These are phyloP conservation scores for Backusella tarrabulga DNA, from an alignment of 192 early-diverging fungal genomes.

Conservation along the genomic window DNA sequence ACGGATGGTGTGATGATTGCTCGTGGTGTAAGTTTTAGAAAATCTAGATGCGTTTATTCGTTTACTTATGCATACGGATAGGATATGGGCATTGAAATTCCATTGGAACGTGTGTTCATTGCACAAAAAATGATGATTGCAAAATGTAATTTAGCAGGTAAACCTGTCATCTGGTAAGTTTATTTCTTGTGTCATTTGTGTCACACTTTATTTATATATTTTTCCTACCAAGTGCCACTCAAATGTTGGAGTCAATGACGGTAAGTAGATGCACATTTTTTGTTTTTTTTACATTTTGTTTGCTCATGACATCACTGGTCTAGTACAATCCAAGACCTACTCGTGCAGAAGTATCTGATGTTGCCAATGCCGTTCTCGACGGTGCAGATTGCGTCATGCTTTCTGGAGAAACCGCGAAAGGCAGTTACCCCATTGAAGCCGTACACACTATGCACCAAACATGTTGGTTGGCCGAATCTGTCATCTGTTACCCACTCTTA, in stretches of 20 bases:
- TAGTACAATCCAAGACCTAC: conserved; percentile 87
- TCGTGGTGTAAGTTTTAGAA: conserved; percentile 53
- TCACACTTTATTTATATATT: neutral
- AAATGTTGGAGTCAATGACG: conserved; percentile 94
- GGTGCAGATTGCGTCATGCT: conserved; percentile 96
- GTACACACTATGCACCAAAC: conserved; percentile 70
- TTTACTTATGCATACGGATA: neutral
- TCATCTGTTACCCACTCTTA: conserved; percentile 84
- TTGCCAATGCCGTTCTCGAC: conserved; percentile 93
- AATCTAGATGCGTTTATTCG: neutral
- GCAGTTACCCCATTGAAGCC: conserved; percentile 78
- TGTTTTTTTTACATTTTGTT: neutral
- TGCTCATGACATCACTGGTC: neutral
- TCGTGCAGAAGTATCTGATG: conserved; percentile 92
- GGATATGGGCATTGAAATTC: conserved; percentile 93
- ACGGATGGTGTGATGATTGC: conserved; percentile 97
- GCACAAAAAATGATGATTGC: conserved; percentile 96
- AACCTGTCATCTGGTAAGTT: conserved; percentile 73
- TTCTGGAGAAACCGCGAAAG: conserved; percentile 94
- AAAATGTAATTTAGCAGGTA: conserved; percentile 92
- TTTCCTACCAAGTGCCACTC: conserved; percentile 63
- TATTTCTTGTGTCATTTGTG: neutral
- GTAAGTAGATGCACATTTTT: neutral
- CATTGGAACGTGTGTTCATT: conserved; percentile 83
- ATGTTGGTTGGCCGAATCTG: conserved; percentile 82